Conservation (phyloP, 805 yeast genomes). For the Teunomyces lycoperdinae region DNA sequence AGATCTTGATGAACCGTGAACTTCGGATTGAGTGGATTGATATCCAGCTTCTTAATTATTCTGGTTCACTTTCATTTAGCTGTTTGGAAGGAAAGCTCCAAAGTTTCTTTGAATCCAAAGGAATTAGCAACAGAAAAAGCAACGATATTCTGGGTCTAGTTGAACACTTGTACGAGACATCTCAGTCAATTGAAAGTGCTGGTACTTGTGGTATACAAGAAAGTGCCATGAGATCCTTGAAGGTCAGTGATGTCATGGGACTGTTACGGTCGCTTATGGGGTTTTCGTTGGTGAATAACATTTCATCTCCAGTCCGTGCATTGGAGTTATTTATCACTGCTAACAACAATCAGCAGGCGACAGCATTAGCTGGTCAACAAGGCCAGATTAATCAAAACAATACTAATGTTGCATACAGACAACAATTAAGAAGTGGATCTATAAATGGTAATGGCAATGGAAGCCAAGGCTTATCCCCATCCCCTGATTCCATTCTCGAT, state of each 20-base stretch:
- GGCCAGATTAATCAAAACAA: neutral
- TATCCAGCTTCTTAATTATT: constrained; percentile 37
- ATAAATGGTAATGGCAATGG: constrained; percentile 1
- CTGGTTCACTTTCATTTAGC: constrained; percentile 21
- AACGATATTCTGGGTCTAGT: neutral
- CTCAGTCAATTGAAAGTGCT: constrained; percentile 46
- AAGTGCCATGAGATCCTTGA: constrained; percentile 66
- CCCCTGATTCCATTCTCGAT: constrained; percentile 6
- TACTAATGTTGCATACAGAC: constrained; percentile 2
- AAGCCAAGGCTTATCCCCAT: constrained; percentile 1
- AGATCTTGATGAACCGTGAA: constrained; percentile 59
- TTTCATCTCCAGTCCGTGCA: constrained; percentile 54
- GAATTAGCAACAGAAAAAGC: constrained; percentile 9
- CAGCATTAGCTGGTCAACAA: constrained; percentile 6
- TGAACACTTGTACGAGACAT: constrained; percentile 41
- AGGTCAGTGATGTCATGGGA: constrained; percentile 76
- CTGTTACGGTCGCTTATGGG: constrained; percentile 64
- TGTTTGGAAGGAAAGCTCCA: constrained; percentile 28
- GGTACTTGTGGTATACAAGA: constrained; percentile 63
- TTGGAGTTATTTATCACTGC: constrained; percentile 40
- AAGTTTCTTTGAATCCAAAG: constrained; percentile 9
- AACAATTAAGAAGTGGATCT: neutral
- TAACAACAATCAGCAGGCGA: constrained; percentile 20
- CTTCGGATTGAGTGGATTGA: constrained; percentile 74
- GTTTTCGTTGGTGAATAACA: constrained; percentile 47